Conservation (phyloP, 495 filamentous ascomycete species). For the Penicillium turbatum region DNA sequence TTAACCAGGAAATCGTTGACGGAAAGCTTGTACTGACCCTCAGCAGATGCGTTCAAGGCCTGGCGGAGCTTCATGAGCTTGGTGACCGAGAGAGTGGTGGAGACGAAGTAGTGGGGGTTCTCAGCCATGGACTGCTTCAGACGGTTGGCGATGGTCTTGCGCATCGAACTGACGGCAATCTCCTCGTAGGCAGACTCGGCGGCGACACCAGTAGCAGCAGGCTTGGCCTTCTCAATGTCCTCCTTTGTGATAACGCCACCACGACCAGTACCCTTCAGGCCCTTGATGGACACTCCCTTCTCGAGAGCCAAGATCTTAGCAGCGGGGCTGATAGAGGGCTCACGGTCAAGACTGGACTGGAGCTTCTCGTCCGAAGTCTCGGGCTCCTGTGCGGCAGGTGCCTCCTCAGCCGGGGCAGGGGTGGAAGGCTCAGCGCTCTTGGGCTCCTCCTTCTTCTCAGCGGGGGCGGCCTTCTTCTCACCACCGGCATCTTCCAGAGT, state of each 20-base stretch:
- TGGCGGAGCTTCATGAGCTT: constrained; percentile 95
- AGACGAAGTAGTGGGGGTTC: constrained; percentile 98
- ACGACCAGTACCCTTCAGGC: constrained; percentile 83
- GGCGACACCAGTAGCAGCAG: constrained; percentile 45
- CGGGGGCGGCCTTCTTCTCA: constrained; percentile 63
- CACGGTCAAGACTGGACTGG: constrained; percentile 77
- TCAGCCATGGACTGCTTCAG: constrained; percentile 83
- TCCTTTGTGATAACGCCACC: constrained; percentile 85
- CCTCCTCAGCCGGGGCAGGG: constrained; percentile 51
- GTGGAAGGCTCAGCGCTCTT: constrained; percentile 56
- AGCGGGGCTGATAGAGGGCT: constrained; percentile 64
- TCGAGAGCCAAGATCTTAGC: constrained; percentile 81
- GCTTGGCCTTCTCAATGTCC: constrained; percentile 83
- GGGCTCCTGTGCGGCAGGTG: constrained; percentile 62
- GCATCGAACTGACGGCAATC: constrained; percentile 83
- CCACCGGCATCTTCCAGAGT: constrained; percentile 86
- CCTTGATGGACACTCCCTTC: constrained; percentile 72
- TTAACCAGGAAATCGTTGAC: constrained; percentile 99
- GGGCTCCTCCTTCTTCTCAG: constrained; percentile 62
- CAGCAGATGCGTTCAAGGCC: constrained; percentile 81
- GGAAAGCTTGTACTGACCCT: constrained; percentile 96
- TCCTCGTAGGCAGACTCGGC: constrained; percentile 73
- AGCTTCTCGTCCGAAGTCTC: constrained; percentile 70
- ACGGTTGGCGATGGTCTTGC: constrained; percentile 92
- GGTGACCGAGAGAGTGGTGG: constrained; percentile 75